Percentiles rank a stretch among this genome's conserved stretches.
Conservation (phyloP, 164 flowering plant genomes). For the Euptelea pleiosperma region DNA sequence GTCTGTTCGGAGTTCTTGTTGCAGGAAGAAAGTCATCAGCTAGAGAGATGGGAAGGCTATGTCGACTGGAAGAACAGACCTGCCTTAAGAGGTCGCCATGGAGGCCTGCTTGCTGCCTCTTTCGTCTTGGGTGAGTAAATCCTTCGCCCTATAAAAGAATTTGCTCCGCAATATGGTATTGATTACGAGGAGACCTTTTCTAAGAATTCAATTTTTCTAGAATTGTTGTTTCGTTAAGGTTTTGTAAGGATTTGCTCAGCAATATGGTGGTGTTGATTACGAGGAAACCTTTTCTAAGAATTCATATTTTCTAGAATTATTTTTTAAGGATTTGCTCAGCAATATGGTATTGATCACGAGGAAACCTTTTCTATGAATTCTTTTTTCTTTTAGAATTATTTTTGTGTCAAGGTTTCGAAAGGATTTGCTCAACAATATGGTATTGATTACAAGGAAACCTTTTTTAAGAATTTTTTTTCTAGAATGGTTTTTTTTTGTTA, state of each 20-base stretch:
- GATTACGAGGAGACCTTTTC: background rate
- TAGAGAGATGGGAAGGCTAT: constrained; percentile 56
- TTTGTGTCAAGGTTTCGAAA: background rate
- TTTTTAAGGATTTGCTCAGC: too few relatives aligned
- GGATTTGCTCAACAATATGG: background rate
- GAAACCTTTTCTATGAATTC: background rate
- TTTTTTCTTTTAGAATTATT: background rate
- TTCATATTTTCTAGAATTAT: background rate
- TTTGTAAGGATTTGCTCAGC: background rate
- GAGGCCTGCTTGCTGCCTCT: constrained; percentile 76
- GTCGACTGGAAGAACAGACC: constrained; percentile 70
- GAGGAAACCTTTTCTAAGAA: background rate
- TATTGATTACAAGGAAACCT: background rate
- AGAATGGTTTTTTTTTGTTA: background rate
- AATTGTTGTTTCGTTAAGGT: background rate
- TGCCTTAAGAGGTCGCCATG: constrained; percentile 64
- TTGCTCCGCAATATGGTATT: too few relatives aligned
- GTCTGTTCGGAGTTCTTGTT: constrained; percentile 3
- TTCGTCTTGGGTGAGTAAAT: constrained; percentile 53
- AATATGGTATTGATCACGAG: too few relatives aligned
- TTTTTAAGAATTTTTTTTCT: background rate
- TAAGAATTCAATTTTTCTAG: background rate
- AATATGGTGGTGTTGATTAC: background rate
- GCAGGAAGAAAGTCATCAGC: constrained; percentile 40
- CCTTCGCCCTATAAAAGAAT: background rate